Conservation (phyloP, 1,139 yeast genomes). For the Suhomyces atakaporum region DNA sequence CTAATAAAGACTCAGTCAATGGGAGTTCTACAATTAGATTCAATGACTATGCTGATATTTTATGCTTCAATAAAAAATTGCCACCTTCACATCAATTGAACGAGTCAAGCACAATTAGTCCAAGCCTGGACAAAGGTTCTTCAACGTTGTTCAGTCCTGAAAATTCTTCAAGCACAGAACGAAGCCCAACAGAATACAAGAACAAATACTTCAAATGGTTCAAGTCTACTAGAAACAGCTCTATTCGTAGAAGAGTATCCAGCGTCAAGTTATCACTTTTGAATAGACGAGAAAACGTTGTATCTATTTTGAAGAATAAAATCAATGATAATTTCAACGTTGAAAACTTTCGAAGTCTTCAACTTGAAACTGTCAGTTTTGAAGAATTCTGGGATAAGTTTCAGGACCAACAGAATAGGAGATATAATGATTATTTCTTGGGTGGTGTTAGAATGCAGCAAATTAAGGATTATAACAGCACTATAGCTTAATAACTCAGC, state of each 20-base stretch:
- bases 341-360: slow-evolving; percentile 20
- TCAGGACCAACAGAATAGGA: slow-evolving; percentile 13
- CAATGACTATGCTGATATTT: slow-evolving; percentile 1
- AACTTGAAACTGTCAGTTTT: slow-evolving; percentile 23
- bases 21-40: not conserved
- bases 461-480: slow-evolving; percentile 22
- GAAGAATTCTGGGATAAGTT: slow-evolving; percentile 20
- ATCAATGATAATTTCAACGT: slow-evolving; percentile 23
- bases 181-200: not conserved
- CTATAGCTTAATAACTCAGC: not conserved
- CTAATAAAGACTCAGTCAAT: no score
- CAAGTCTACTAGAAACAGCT: not conserved
- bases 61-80: slow-evolving; percentile 1
- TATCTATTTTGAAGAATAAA: slow-evolving; percentile 26
- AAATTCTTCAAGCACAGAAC: not conserved
- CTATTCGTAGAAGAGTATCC: not conserved
- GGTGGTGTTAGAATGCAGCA: slow-evolving; percentile 18
- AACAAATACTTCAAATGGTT: not conserved
- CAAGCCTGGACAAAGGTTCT: not conserved
- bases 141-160: not conserved
- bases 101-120: not conserved
- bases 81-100: not conserved
- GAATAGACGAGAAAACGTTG: not conserved
- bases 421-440: not conserved
- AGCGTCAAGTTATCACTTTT: not conserved